phyloP scores from a whole-genome alignment of 306 rosid genomes.

The Boehmeria nivea region DNA sequence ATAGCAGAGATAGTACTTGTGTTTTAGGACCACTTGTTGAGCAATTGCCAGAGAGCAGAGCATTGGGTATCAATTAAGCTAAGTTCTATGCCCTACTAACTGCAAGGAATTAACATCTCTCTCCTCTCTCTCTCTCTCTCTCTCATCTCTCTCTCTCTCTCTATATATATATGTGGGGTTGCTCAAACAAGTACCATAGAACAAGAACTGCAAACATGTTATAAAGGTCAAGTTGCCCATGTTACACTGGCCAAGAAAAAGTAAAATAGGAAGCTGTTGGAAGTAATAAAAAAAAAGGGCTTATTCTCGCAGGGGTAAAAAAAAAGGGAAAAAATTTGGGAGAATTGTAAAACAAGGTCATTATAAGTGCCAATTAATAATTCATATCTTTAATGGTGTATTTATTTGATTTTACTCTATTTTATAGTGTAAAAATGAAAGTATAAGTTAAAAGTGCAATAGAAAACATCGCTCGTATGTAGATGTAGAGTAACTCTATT shows the following conservation, averaged over 20 bases:
- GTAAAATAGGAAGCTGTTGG: not conserved
- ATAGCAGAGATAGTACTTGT: slow-evolving; percentile 10
- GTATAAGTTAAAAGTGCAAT: too few relatives aligned
- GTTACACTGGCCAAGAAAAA: slow-evolving; percentile 12
- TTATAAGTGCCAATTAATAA: too few relatives aligned
- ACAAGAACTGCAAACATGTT: slow-evolving; percentile 20
- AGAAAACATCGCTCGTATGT: too few relatives aligned
- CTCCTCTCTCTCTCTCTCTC: too few relatives aligned
- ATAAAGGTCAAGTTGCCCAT: slow-evolving; percentile 22
- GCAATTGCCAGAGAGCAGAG: slow-evolving; percentile 19
- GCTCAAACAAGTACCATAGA: slow-evolving; percentile 24
- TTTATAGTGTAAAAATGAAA: too few relatives aligned
- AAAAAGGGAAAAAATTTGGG: too few relatives aligned
- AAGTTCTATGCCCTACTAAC: slow-evolving; percentile 28
- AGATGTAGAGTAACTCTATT: too few relatives aligned
- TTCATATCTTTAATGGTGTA: too few relatives aligned
- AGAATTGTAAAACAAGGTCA: too few relatives aligned
- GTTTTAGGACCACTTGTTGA: slow-evolving; percentile 49
- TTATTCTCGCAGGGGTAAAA: slow-evolving; percentile 1
- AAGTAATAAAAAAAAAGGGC: not conserved
- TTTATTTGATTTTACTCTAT: too few relatives aligned
- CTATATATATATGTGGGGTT: slow-evolving; percentile 4
- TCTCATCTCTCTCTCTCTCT: too few relatives aligned
- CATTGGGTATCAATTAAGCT: slow-evolving; percentile 21
- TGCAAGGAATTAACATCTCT: slow-evolving; percentile 13